These are phyloP conservation scores for Venturia carpophila DNA, from an alignment of 2,329 filamentous ascomycete species.

Conservation along the genomic window DNA sequence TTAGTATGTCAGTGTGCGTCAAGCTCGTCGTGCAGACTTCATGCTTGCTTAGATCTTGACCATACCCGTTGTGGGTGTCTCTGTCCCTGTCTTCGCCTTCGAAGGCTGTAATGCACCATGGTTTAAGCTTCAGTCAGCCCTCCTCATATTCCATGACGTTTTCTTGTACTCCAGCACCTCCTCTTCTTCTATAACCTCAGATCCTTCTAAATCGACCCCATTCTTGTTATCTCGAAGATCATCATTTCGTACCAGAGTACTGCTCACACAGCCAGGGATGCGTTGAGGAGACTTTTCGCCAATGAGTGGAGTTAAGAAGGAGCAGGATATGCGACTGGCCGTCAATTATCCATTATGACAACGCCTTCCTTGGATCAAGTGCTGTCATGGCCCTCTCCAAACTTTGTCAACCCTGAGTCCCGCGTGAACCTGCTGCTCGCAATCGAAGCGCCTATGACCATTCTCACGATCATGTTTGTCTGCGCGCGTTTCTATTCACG, in stretches of 20 bases:
- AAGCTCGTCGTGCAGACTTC: background rate
- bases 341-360: slow-evolving; percentile 3
- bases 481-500: slow-evolving; percentile 17
- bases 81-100: background rate
- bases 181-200: background rate
- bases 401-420: slow-evolving; percentile 40
- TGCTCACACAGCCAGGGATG: background rate
- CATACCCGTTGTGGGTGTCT: background rate
- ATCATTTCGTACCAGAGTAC: background rate
- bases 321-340: background rate
- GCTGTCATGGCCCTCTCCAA: slow-evolving; percentile 40
- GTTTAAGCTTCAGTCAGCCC: background rate
- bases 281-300: background rate
- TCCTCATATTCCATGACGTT: background rate
- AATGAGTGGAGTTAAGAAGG: background rate
- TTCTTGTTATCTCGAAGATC: background rate
- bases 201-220: background rate
- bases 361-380: slow-evolving; percentile 20
- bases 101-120: background rate
- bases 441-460: slow-evolving; percentile 12
- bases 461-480: slow-evolving; percentile 13
- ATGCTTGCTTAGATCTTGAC: slow-evolving; percentile 10
- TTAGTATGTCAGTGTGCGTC: slow-evolving; percentile 4
- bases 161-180: background rate
- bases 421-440: slow-evolving; percentile 22